Base-by-base conservation (phyloP, 148 eudicot genomes). In the Chenopodium album region DNA sequence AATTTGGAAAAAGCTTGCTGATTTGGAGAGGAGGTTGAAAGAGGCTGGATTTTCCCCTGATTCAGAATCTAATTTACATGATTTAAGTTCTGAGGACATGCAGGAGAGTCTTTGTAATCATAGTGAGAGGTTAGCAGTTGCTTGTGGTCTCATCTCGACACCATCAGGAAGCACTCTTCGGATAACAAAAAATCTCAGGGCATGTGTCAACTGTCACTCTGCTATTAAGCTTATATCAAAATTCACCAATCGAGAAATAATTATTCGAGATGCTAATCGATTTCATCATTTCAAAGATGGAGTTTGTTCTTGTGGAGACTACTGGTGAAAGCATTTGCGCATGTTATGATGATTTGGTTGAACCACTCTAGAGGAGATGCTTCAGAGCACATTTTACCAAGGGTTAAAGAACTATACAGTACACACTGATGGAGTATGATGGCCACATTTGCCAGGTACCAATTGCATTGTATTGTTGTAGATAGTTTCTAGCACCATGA, bases 201-300 rank as follows among this genome's bases (percentile, higher is more conserved):
- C 90, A 7, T 87, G 93, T 69, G 86, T 87, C 44, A 87, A 89
- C 64, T 86, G 90, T 82, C 93, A 90, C 76, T 71, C 82, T 14
- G 91, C 93, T 17, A 87, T 83, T 44, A 90, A 90, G 77, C 79
- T 86, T 44, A 90, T 86, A 80, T 84, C 93, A 23, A 87, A 84
- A 81, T 56, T 90, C 44, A 83, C 81, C 17, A 75, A 72, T 19
- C 79, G 54, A 16, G 85, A 89, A 79, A 87, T 89, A 73, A 79
- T 86, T 83, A 88, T 90, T 79, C 84, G 90, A 79, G 91, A 90
- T 83, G 86, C 90, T 66, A 85, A 84, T 79, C 83, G 92, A n/a
- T 50, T 88, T 81, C 90, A 90, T 81, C 92, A 88, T 80, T 87
- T 90, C 67, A 85, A 87, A 84, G 87, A 87, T 60, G 92, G 91